Base-by-base conservation (phyloP, 2,329 filamentous ascomycete genomes). In the Aspergillus carbonarius region DNA sequence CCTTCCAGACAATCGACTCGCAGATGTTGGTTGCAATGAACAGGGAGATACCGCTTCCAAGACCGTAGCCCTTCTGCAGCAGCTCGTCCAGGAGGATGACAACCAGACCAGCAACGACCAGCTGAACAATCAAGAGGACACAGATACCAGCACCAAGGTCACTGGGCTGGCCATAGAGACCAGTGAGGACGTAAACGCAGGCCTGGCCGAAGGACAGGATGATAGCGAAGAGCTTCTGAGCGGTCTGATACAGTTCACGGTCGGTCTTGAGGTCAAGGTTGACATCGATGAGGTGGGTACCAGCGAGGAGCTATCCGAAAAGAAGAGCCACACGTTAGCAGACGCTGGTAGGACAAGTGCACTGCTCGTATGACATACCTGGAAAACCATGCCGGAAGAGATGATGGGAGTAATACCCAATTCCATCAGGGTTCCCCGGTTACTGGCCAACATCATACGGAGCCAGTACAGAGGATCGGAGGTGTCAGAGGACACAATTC, bases 11-110 rank as follows among this genome's bases (percentile, higher is more conserved):
- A 79, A 99, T 99, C 58, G 93, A 97, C 85, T 99, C 95, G 91
- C 95, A 99, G 74, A 99, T 98, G 86, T 98, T 98, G 83, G 95
- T 99, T 68, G 95, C 95, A 76, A 99, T 99, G 86, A 99, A 99
- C 65, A 99, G 90, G 49, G 93, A 98, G 78, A 99, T 99, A 81
- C 95, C 95, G 75, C 91, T 96, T 80, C 95, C 95, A 66, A 99
- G 89, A 79, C 95, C 95, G 74, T 99, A 99, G 68, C 95, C 95
- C 87, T 99, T 99, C 83, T 99, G 96, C 71, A 99, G 89, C 61
- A 99, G 89, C 85, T 99, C 95, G 73, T 99, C 95, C 60, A 99
- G 91, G 60, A 99, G 91, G 78, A 99, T 98, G 79, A 99, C 96
- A 74, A 99, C 96, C 81, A 99, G 88, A 72, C 95, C 96, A 69